These are phyloP conservation scores for Diaporthe eres DNA, from an alignment of 2,329 filamentous ascomycete species.

Conservation along the genomic window DNA sequence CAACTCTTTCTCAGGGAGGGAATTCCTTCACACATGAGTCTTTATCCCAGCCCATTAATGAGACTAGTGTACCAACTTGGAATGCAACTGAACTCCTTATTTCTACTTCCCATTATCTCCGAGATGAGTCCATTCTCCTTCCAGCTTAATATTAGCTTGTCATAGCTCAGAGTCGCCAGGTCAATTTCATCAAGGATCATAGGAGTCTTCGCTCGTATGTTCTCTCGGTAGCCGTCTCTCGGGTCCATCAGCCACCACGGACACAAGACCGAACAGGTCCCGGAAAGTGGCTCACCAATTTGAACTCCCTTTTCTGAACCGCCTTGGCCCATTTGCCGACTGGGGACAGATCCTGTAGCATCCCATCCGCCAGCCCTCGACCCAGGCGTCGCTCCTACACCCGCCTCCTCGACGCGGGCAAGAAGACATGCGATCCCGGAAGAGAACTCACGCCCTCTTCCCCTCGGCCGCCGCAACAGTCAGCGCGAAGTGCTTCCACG, in stretches of 20 bases:
- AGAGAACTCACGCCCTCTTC: neutral
- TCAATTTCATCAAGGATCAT: neutral
- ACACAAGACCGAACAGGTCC: neutral
- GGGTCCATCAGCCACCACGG: neutral
- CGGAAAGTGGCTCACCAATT: neutral
- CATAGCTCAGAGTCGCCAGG: neutral
- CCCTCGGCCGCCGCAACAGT: constrained; percentile 25
- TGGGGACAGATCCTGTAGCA: neutral
- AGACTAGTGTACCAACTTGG: neutral
- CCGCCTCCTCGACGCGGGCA: neutral
- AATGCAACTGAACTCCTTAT: neutral
- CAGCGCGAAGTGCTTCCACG: constrained; percentile 34
- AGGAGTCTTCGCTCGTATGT: neutral
- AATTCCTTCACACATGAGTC: neutral
- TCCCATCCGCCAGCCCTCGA: neutral
- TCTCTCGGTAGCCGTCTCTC: no score
- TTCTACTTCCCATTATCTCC: neutral
- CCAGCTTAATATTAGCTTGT: no score
- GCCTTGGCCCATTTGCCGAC: neutral
- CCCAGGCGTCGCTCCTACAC: neutral
- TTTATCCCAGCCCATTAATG: neutral
- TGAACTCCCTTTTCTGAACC: no score
- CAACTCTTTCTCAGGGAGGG: neutral
- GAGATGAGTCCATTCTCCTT: neutral
- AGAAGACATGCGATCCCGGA: no score